Evolutionary conservation across 225 moss, liverwort and hornwort species (phyloP).

Genomic region (Physcomitrium patens): DNA sequence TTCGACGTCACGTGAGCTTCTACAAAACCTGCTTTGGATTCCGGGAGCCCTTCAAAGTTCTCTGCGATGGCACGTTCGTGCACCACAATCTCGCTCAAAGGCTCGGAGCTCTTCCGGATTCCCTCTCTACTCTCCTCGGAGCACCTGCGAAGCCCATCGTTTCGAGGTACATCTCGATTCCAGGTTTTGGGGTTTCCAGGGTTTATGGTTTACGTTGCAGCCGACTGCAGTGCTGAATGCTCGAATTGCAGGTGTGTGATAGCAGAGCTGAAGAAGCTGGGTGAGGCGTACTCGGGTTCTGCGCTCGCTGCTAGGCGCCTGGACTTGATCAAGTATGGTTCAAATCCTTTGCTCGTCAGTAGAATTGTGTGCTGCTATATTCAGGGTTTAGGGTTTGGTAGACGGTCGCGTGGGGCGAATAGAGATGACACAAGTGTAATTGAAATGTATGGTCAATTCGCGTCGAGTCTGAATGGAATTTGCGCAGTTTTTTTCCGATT

Average conservation of each 20-base stretch:
- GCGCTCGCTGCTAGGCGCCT: conserved; percentile 86
- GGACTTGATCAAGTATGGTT: conserved; percentile 71
- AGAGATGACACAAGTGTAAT: not conserved
- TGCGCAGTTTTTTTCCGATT: not conserved
- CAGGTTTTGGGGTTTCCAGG: not conserved
- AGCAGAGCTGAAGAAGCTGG: conserved; percentile 81
- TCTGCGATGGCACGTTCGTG: conserved; percentile 95
- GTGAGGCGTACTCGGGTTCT: conserved; percentile 80
- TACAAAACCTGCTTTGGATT: conserved; percentile 93
- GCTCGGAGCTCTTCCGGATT: conserved; percentile 69
- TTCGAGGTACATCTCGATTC: conserved; percentile 51
- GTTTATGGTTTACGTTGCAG: not conserved
- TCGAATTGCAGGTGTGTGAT: conserved; percentile 72
- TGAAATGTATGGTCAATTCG: not conserved
- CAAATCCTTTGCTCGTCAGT: not conserved
- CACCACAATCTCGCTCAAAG: conserved; percentile 66
- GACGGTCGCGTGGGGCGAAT: not conserved
- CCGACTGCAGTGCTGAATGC: conserved; percentile 7
- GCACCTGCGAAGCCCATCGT: conserved; percentile 73
- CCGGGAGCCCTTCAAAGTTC: conserved; percentile 89
- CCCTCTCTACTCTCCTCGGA: conserved; percentile 66
- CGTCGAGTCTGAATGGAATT: not conserved
- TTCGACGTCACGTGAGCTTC: conserved; percentile 80
- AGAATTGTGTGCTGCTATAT: not conserved
- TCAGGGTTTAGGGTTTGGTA: conserved; percentile 3